A percentile compares a stretch with the other conserved stretches of the same genome.
These are phyloP conservation scores for Lasiosphaeriaceae sp. DNA, from an alignment of 495 filamentous ascomycete species.

Conservation along the genomic window DNA sequence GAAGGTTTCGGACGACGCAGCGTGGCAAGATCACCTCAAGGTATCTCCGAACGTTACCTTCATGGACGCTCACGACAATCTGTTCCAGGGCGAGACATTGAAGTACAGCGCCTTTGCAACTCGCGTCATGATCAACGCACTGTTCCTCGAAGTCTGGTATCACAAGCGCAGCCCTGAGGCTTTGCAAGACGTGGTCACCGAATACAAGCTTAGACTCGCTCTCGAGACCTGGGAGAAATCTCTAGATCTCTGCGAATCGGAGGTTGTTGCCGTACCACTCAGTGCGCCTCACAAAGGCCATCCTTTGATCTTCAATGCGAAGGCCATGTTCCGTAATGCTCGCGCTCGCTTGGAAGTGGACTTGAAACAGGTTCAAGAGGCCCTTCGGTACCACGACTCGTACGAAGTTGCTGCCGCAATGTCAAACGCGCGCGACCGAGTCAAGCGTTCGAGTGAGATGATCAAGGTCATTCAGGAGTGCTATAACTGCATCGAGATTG, in stretches of 20 bases:
- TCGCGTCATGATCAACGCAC: conserved; percentile 96
- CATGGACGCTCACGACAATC: conserved; percentile 86
- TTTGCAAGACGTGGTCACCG: conserved; percentile 91
- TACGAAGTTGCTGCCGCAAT: conserved; percentile 96
- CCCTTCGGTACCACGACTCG: conserved; percentile 91
- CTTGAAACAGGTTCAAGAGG: conserved; percentile 91
- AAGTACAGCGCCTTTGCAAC: conserved; percentile 97
- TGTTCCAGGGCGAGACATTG: conserved; percentile 88
- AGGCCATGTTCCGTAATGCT: conserved; percentile 95
- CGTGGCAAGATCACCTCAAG: conserved; percentile 75
- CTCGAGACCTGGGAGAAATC: conserved; percentile 98
- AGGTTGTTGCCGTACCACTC: conserved; percentile 83
- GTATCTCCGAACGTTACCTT: conserved; percentile 74
- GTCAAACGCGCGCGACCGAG: conserved; percentile 86
- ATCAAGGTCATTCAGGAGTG: conserved; percentile 97
- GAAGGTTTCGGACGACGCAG: conserved; percentile 70
- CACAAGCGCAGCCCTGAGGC: conserved; percentile 96
- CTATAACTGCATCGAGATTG: conserved; percentile 97
- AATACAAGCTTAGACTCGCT: conserved; percentile 95
- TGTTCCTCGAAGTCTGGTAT: conserved; percentile 98
- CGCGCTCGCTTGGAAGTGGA: conserved; percentile 91
- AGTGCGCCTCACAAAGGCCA: conserved; percentile 97
- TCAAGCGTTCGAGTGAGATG: conserved; percentile 95
- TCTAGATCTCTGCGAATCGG: conserved; percentile 87
- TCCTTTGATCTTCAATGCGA: conserved; percentile 96